Evolutionary conservation across 305 asterid genomes (phyloP), one percentile per base, ranked within the genome.

Genomic region (Rubia occidens): DNA sequence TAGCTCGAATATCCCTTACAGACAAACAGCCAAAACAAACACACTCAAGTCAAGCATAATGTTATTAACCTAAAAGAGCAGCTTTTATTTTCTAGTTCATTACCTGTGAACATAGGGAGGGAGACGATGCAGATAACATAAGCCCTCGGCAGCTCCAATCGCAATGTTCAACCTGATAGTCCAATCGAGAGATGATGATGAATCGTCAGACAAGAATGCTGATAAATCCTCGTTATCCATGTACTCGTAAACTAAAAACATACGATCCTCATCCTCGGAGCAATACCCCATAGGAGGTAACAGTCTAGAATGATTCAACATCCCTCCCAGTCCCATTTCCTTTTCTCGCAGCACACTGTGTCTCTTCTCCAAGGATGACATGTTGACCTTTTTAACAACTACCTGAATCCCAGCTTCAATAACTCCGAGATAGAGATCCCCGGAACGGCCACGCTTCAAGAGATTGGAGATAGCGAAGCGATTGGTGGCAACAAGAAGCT

Each of bases 261-360:
- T 86, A 73, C 83, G 88, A n/a, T 79, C 76, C 70, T 84, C 95
- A 61, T 85, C 87, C 79, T 84, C 96, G 85, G 84, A 83, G 75
- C 87, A 89, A 64, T 92, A 85, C 44, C 96, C 98, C 69, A 92
- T 67, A 15, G 86, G 83, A 60, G 95, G 95, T 37, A 92, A 84
- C 24, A 92, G 71, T 70, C 96, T 83, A 17, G 92, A 77, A 77
- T 85, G 88, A 35, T 87, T 83, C 68, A 79, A 72, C 78, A 78
- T 83, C 74, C 84, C 80, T 53, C 81, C 83, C 66, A 85, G 67
- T 45, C 81, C 83, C 66, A 85, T 70, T 45, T 83, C 89, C 82
- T 89, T 72, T 68, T 89, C 96, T 5, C 74, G 73, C 71, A 70
- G 26, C 63, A 85, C 79, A 0, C 78, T 75, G 61, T 79, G 70